Base-by-base conservation (phyloP, 2,329 filamentous ascomycete genomes). In the Fusarium stilboides region DNA sequence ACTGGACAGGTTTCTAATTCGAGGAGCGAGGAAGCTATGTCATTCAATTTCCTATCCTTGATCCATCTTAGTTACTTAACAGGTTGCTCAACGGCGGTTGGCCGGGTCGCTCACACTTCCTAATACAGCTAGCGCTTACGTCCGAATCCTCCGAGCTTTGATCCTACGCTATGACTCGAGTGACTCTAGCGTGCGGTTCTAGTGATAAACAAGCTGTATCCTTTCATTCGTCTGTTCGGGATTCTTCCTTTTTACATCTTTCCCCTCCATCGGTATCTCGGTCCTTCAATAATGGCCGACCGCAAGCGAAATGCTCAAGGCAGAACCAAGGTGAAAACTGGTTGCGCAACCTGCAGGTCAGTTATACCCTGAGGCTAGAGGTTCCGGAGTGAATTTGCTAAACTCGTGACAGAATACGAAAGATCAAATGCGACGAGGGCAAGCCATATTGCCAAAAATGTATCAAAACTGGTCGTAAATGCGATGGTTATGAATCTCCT, bases 271-370 rank as follows among this genome's bases (percentile, higher is more conserved):
- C 22, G 9, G 28, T 31, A 31, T 31, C 28, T 31, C 28, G 28
- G 10, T 52, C n/a, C 22, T 24, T 2, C 31, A 49, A 62, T 51
- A 15, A 78, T 79, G 75, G 42, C 68, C 39, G 46, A 65, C 54
- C 66, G 17, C 1, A 60, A 28, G 5, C 7, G 3, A 9, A 17
- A 10, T 2, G 8, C 5, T 1, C 19, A 3, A 4, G n/a, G 69
- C 47, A 65, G 50, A 17, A 52, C 74, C 19, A 82, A 82, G 55
- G 80, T 81, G 17, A 83, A 82, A 62, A 82, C 80, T 15, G 81
- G 80, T 47, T 83, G 81, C 71, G 70, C 63, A 70, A 83, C 81
- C 52, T 83, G 81, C 79, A 80, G 80, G 81, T 82, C 20, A 77
- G 79, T 78, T 3, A 2, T 5, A 8, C n/a, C 55, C 10, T 31